phyloP scores from a whole-genome alignment of 2,329 filamentous ascomycete species.

The Stenocarpella maydis region DNA sequence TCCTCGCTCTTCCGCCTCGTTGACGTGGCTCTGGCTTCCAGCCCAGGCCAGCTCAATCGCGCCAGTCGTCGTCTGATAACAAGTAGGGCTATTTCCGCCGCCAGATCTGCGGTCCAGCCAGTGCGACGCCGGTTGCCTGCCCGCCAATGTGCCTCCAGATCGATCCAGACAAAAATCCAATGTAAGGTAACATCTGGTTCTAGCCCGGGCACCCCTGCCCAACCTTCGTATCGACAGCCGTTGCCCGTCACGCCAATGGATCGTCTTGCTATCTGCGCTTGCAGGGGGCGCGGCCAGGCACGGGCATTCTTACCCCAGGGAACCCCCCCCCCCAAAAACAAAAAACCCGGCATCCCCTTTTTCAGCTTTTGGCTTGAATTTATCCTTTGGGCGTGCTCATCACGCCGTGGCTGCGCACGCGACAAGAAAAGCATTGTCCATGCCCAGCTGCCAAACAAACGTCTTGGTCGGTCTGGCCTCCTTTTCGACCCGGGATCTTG shows the following conservation, averaged over 20 bases:
- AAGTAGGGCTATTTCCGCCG: slow-evolving; percentile 13
- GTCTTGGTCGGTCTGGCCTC: neutral
- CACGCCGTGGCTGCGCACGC: neutral
- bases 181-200: slow-evolving; percentile 27
- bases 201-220: slow-evolving; percentile 22
- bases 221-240: slow-evolving; percentile 15
- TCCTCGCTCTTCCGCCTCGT: too few species aligned
- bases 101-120: slow-evolving; percentile 13
- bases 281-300: neutral
- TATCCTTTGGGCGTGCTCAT: neutral
- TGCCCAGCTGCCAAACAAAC: too few species aligned
- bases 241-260: neutral
- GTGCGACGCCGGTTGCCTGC: neutral
- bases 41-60: neutral
- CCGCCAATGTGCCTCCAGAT: neutral
- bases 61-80: slow-evolving; percentile 9
- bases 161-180: neutral
- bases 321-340: too few species aligned
- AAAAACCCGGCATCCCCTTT: slow-evolving; percentile 21
- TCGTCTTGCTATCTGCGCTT: neutral
- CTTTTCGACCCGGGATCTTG: neutral
- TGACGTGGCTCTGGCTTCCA: too few species aligned
- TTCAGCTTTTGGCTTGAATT: slow-evolving; percentile 5
- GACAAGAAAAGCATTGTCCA: neutral
- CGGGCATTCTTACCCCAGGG: slow-evolving; percentile 10